Evolutionary conservation across 345 rosid species (phyloP), one percentile per base, ranked within the genome.

Genomic region (Boechera stricta): DNA sequence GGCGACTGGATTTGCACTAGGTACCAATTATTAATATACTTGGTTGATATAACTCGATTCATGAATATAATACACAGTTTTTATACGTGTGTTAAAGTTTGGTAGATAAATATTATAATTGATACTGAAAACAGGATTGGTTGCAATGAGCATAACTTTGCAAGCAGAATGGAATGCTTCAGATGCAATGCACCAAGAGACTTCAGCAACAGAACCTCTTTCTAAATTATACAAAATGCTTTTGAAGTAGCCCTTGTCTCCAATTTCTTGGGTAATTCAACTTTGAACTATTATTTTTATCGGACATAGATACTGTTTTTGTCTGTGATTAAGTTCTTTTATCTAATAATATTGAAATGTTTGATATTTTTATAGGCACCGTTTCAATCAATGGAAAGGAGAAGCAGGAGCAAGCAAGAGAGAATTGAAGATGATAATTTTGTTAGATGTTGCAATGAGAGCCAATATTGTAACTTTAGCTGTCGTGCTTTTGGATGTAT

Each of bases 1-100:
- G 98, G 98, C 7, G 98, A 92, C 79, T 92, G 98, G 98, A 89
- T 92, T 58, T 92, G 98, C 81, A 83, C 89, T 71, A 85, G 98
- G 98, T 92, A 66, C 7, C 10, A 52, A 7, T 35, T 11, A 38
- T 10, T 49, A 36, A 10, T 41, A 10, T 52, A 26, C 2, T 38
- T 54, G 48, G 15, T 48, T 61, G 6, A 10, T 58, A 29, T 54
- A 55, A 69, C 10, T 29, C n/a, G 11, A 31, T 31, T 51, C 18
- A 35, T 18, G 35, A 53, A 29, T 69, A 55, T 45, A 41, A 13
- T 52, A 48, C 5, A 44, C 35, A 5, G 21, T 26, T 61, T 26
- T 51, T 39, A 6, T 26, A 33, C 18, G 12, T 41, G 28, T 16
- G 15, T 60, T 7, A 28, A 16, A 54, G 44, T 52, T 56, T 7